Base-by-base conservation (phyloP, 179 eudicot species). In the Silene vulgaris region DNA sequence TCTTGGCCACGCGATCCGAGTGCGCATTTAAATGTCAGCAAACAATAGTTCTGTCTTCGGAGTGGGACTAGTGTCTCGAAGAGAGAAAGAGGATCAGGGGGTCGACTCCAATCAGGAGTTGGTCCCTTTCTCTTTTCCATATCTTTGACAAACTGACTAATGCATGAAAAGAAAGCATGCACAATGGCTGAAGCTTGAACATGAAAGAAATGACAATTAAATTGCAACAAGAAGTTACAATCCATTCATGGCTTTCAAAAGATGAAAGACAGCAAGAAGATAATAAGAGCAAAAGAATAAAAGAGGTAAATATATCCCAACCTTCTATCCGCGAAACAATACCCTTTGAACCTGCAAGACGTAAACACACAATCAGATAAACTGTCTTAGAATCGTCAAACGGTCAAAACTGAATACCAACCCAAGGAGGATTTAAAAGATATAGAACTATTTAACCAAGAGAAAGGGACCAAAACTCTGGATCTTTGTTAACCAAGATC, bases 271-370 rank as follows among this genome's bases (percentile, higher is more conserved):
- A 9, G 50, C 3, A 69, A 50, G 8, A 4, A 63, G 19, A 20
- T 12, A 26, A 50, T 48, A 26, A 64, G 29, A 57, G 3, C 32
- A 0, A 61, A 61, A 68, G 43, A 1, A 40, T 0, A 62, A 50
- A 73, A 59, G 1, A 43, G 72, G 29, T 7, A 71, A 28, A 13
- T 11, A 20, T 65, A 61, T 57, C 40, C 21, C 75, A 45, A 87
- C 89, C 89, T 83, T 87, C 89, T 62, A 79, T 45, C 78, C 87
- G 81, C 74, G 75, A 79, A 37, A 87, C 80, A 65, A 80, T 73
- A 1, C 78, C 76, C 71, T 80, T 85, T 54, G 59, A 72, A 77
- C 84, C 84, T 85, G 85, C 78, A 80, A 70, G 60, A 81, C 76
- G 75, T 35, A 80, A 84, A 26, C 35, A 56, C 28, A 14, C 30